Evolutionary conservation across 2,329 filamentous ascomycete genomes (phyloP).

Genomic region (Neoarthrinium moseri): DNA sequence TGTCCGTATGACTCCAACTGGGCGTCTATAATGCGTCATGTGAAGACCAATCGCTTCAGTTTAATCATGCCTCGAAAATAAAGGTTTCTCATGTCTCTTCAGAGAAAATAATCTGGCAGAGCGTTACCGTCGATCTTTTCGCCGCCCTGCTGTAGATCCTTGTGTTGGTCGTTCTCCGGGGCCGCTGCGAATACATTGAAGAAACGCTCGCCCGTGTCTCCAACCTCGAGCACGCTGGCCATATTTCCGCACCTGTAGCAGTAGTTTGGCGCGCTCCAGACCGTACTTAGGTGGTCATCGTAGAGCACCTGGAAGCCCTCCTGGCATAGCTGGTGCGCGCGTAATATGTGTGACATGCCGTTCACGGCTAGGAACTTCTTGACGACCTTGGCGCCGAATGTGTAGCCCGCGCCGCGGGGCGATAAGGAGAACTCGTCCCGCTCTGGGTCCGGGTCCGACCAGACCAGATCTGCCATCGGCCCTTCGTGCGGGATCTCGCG

Average conservation of each 20-base stretch:
- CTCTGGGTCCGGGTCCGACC: slow-evolving; percentile 97
- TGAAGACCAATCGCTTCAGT: too few species aligned
- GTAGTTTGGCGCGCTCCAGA: slow-evolving; percentile 97
- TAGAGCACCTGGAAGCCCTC: slow-evolving; percentile 97
- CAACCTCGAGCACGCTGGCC: slow-evolving; percentile 95
- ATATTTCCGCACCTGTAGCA: slow-evolving; percentile 96
- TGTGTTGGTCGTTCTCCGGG: slow-evolving; percentile 89
- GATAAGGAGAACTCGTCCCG: slow-evolving; percentile 95
- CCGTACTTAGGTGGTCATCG: slow-evolving; percentile 89
- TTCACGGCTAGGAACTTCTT: slow-evolving; percentile 98
- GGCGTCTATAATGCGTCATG: too few species aligned
- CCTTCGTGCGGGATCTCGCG: slow-evolving; percentile 98
- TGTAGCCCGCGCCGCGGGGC: slow-evolving; percentile 92
- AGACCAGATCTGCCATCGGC: slow-evolving; percentile 98
- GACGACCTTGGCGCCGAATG: slow-evolving; percentile 95
- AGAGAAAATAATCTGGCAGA: slow-evolving; percentile 73
- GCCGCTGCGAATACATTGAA: slow-evolving; percentile 98
- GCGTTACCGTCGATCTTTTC: slow-evolving; percentile 68
- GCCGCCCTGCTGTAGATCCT: slow-evolving; percentile 75
- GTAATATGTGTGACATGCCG: slow-evolving; percentile 94
- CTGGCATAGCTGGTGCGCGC: slow-evolving; percentile 97
- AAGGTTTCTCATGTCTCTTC: too few species aligned
- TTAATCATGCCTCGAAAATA: too few species aligned
- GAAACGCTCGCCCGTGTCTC: slow-evolving; percentile 85
- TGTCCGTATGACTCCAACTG: too few species aligned